phyloP scores from a whole-genome alignment of 441 rosid species.

The Pelargonium cotyledonis region DNA sequence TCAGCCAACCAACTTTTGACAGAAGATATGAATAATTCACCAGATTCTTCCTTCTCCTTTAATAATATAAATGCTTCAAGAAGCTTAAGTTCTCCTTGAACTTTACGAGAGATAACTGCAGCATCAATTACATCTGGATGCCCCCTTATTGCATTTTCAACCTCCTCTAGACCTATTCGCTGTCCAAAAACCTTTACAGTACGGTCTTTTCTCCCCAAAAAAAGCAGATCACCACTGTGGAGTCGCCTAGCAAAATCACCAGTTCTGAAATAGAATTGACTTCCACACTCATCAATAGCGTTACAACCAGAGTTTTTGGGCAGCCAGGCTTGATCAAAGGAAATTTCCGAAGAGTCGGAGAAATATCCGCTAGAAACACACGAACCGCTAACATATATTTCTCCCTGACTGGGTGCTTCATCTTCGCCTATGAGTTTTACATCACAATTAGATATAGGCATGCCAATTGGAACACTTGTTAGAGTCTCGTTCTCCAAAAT shows the following conservation, averaged over 20 bases:
- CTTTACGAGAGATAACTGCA: conserved; percentile 47
- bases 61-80: conserved; percentile 54
- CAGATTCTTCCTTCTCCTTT: conserved; percentile 35
- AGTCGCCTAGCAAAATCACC: conserved; percentile 79
- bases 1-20: conserved; percentile 52
- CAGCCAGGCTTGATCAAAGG: conserved; percentile 40
- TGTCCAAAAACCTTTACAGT: conserved; percentile 72
- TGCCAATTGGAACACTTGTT: conserved; percentile 83
- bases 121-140: conserved; percentile 57
- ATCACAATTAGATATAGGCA: conserved; percentile 69
- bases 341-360: conserved; percentile 27
- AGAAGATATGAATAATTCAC: conserved; percentile 31
- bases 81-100: conserved; percentile 34
- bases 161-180: conserved; percentile 69
- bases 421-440: conserved; percentile 48
- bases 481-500: conserved; percentile 52
- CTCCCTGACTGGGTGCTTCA: conserved; percentile 48
- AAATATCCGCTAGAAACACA: conserved; percentile 62
- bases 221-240: conserved; percentile 66
- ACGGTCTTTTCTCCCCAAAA: conserved; percentile 75
- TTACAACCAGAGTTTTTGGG: conserved; percentile 34
- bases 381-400: conserved; percentile 65
- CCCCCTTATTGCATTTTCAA: conserved; percentile 53
- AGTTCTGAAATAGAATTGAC: conserved; percentile 53
- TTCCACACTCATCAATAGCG: conserved; percentile 37